These are phyloP conservation scores for Excoecaria cochinchinensis DNA, from an alignment of 345 rosid species.

Conservation along the genomic window DNA sequence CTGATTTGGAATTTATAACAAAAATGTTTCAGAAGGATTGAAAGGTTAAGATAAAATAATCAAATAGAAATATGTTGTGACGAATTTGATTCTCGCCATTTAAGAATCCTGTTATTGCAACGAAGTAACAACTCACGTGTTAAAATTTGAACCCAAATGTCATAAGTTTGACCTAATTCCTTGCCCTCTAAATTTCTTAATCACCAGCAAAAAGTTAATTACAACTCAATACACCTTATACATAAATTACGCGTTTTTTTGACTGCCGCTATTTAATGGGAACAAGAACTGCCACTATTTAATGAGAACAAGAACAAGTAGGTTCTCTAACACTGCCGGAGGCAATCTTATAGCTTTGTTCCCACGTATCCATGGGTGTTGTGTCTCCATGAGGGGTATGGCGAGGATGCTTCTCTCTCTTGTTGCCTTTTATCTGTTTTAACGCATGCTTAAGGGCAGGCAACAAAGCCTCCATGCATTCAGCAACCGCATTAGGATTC, in stretches of 20 bases:
- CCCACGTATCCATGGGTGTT: slow-evolving; percentile 60
- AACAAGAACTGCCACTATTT: slow-evolving; percentile 40
- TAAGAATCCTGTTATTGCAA: no score
- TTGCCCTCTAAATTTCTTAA: no score
- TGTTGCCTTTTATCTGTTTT: slow-evolving; percentile 90
- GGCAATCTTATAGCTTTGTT: slow-evolving; percentile 59
- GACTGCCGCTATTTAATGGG: slow-evolving; percentile 33
- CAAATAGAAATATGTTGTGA: no score
- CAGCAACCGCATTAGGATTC: slow-evolving; percentile 90
- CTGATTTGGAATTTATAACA: no score
- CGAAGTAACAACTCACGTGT: no score
- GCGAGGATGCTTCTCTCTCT: slow-evolving; percentile 86
- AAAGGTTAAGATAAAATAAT: no score
- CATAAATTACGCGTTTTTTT: neutral
- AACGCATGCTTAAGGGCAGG: slow-evolving; percentile 86
- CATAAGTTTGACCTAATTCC: no score
- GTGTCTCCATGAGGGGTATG: slow-evolving; percentile 77
- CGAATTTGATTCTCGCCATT: no score
- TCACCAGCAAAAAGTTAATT: no score
- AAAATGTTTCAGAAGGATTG: no score
- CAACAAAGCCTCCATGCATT: slow-evolving; percentile 89
- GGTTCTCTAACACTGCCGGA: slow-evolving; percentile 30
- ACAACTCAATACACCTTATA: neutral
- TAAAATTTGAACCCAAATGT: no score
- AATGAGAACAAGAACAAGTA: slow-evolving; percentile 60